Percentiles rank a stretch among this genome's conserved stretches.
Conservation (phyloP, 306 rosid genomes). For the Quercus ilex region DNA sequence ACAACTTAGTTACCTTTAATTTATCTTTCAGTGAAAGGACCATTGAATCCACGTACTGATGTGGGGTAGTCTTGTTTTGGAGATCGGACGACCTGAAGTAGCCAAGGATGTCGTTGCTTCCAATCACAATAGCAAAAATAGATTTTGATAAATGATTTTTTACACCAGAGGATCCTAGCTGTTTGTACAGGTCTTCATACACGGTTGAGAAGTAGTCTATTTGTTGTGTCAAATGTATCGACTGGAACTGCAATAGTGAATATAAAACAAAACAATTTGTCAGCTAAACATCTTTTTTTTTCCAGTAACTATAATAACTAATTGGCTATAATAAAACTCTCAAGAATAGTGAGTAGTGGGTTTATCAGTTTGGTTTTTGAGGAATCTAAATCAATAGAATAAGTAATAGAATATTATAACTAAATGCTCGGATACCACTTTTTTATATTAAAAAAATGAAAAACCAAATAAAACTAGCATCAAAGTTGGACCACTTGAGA, state of each 20-base stretch:
- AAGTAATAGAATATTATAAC: too few species aligned
- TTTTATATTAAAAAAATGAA: too few species aligned
- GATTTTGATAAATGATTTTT: constrained; percentile 50
- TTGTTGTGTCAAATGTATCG: constrained; percentile 46
- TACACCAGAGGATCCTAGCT: constrained; percentile 33
- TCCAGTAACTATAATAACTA: too few species aligned
- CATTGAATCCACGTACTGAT: constrained; percentile 49
- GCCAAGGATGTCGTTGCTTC: constrained; percentile 69
- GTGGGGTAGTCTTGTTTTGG: constrained; percentile 33
- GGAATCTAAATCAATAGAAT: too few species aligned
- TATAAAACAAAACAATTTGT: not conserved
- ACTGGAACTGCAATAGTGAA: constrained; percentile 29
- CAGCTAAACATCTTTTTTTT: not conserved
- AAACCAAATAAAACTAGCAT: too few species aligned
- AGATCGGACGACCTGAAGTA: constrained; percentile 42
- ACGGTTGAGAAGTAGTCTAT: constrained; percentile 46
- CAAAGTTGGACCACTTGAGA: too few species aligned
- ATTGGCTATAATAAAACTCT: too few species aligned
- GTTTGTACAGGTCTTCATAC: constrained; percentile 24
- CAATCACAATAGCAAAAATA: constrained; percentile 54
- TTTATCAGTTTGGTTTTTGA: too few species aligned
- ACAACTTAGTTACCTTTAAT: constrained; percentile 41
- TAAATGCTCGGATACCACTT: too few species aligned
- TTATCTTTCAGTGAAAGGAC: constrained; percentile 37
- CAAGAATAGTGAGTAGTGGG: too few species aligned